These are phyloP conservation scores for Coniella lustricola DNA, from an alignment of 2,329 filamentous ascomycete species.

Conservation along the genomic window DNA sequence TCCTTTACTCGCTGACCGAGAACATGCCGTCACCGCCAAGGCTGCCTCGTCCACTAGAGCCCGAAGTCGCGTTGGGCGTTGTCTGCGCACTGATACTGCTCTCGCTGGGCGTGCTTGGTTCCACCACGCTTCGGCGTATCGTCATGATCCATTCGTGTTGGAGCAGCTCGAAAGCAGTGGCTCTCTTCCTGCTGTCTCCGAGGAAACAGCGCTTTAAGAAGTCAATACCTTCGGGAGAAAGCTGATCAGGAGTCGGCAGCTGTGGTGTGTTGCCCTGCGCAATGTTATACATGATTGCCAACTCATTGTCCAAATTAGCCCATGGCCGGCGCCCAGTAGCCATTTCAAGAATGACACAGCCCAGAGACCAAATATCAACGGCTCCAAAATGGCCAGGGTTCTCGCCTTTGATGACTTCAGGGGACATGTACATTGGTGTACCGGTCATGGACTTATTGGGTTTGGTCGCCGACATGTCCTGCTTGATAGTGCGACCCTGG, in stretches of 20 bases:
- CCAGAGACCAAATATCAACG: slow-evolving; percentile 92
- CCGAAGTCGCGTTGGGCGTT: slow-evolving; percentile 28
- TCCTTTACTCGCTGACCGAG: slow-evolving; percentile 13
- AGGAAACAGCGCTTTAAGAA: slow-evolving; percentile 84
- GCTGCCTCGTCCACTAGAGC: slow-evolving; percentile 22
- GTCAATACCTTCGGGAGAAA: slow-evolving; percentile 77
- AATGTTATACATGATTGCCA: slow-evolving; percentile 99
- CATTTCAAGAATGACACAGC: slow-evolving; percentile 97
- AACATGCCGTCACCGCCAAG: slow-evolving; percentile 28
- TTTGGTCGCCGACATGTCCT: slow-evolving; percentile 51
- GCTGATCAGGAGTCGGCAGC: slow-evolving; percentile 72
- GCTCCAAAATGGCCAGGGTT: slow-evolving; percentile 73
- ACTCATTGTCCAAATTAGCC: slow-evolving; percentile 96
- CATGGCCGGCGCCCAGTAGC: slow-evolving; percentile 89
- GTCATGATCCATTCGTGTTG: slow-evolving; percentile 86
- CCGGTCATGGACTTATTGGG: slow-evolving; percentile 91
- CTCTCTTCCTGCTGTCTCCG: slow-evolving; percentile 70
- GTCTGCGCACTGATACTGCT: slow-evolving; percentile 35
- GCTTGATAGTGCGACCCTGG: slow-evolving; percentile 78
- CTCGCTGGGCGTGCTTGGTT: slow-evolving; percentile 57
- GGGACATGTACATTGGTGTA: slow-evolving; percentile 99
- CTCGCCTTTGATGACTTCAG: slow-evolving; percentile 92
- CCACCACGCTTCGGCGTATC: slow-evolving; percentile 58
- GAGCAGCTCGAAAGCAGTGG: slow-evolving; percentile 78
- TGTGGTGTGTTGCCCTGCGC: slow-evolving; percentile 91